Evolutionary conservation across 306 rosid genomes (phyloP).

Genomic region (Gastrolobium villosum): DNA sequence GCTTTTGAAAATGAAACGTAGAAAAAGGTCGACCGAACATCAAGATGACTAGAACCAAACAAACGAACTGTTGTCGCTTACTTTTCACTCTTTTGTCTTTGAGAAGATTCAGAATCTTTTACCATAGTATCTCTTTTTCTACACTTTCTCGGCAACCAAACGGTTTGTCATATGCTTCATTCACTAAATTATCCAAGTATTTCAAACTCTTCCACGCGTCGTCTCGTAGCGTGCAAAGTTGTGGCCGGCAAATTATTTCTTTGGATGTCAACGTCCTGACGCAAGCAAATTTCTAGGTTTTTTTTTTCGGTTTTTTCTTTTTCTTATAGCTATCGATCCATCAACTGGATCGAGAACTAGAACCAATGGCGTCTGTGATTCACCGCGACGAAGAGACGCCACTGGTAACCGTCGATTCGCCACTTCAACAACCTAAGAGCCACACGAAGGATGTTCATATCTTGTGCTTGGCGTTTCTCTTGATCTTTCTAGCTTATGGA

Average conservation of each 20-base stretch:
- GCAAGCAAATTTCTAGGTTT: slow-evolving; percentile 33
- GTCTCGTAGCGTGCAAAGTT: slow-evolving; percentile 31
- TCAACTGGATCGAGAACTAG: slow-evolving; percentile 16
- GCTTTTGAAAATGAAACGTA: neutral
- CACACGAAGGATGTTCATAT: slow-evolving; percentile 74
- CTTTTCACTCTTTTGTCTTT: neutral
- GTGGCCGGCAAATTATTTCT: slow-evolving; percentile 60
- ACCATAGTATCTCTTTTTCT: neutral
- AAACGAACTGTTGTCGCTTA: neutral
- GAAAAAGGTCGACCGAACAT: neutral
- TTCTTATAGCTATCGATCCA: slow-evolving; percentile 19
- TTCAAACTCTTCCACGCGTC: slow-evolving; percentile 45
- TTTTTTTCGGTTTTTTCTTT: neutral
- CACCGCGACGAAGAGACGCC: slow-evolving; percentile 69
- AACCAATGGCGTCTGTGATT: slow-evolving; percentile 58
- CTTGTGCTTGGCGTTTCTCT: slow-evolving; percentile 74
- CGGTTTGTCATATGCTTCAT: slow-evolving; percentile 35
- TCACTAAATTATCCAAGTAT: neutral
- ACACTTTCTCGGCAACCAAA: slow-evolving; percentile 16
- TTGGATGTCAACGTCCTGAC: slow-evolving; percentile 37
- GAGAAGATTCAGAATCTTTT: slow-evolving; percentile 42
- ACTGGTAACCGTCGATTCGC: slow-evolving; percentile 50
- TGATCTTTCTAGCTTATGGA: slow-evolving; percentile 86
- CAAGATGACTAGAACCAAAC: neutral
- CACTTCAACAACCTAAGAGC: slow-evolving; percentile 31